These are phyloP conservation scores for Fusarium piperis DNA, from an alignment of 2,329 filamentous ascomycete genomes.

Conservation along the genomic window DNA sequence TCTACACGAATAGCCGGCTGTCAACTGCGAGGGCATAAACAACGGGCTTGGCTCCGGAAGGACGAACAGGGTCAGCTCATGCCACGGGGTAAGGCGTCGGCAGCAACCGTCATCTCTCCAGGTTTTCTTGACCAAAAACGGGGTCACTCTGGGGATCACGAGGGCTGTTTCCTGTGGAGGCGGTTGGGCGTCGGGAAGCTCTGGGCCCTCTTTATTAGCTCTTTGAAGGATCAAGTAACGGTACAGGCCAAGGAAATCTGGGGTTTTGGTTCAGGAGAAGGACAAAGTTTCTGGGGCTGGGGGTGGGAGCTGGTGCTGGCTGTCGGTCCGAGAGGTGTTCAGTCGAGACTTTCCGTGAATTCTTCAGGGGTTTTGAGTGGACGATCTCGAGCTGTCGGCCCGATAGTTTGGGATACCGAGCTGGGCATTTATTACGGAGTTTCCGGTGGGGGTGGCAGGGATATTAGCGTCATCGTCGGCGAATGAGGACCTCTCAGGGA, in stretches of 20 bases:
- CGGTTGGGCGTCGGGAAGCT: not conserved
- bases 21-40: not conserved
- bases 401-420: not conserved
- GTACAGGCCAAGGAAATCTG: constrained; percentile 25
- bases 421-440: not conserved
- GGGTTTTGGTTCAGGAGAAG: constrained; percentile 21
- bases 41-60: not conserved
- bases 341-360: not conserved
- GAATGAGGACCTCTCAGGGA: not conserved
- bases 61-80: constrained; percentile 4
- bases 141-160: constrained; percentile 14
- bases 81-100: constrained; percentile 5
- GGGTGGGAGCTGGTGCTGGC: constrained; percentile 1
- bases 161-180: not conserved
- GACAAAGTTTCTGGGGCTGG: constrained; percentile 23
- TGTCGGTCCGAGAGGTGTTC: constrained; percentile 24
- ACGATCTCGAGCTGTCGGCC: not conserved
- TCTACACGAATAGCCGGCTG: not conserved
- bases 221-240: constrained; percentile 14
- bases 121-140: not conserved
- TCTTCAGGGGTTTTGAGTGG: not conserved
- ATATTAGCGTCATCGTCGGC: not conserved
- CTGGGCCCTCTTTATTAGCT: not conserved
- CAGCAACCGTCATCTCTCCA: constrained; percentile 10
- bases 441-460: not conserved